A percentile compares a stretch with the other conserved stretches of the same genome.
These are phyloP conservation scores for Candida krabiensis DNA, from an alignment of 805 yeast genomes.

Conservation along the genomic window DNA sequence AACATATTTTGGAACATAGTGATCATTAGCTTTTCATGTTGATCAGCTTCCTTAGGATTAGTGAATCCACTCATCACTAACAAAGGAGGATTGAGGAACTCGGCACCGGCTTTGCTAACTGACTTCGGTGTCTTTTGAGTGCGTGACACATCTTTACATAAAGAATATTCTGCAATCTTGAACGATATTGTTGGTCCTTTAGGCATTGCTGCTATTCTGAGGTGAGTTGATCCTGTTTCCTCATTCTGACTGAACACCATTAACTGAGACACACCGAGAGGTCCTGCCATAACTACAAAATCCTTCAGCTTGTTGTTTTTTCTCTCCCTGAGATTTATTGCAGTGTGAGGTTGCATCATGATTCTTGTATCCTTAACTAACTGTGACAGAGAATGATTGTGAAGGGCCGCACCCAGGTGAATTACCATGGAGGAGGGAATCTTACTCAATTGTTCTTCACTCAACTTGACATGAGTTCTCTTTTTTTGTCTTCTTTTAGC, in stretches of 20 bases:
- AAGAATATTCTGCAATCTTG: slow-evolving; percentile 71
- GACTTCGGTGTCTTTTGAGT: slow-evolving; percentile 79
- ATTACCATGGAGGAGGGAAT: slow-evolving; percentile 95
- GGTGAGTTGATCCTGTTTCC: slow-evolving; percentile 72
- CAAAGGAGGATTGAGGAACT: slow-evolving; percentile 78
- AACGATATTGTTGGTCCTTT: slow-evolving; percentile 93
- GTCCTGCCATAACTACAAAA: slow-evolving; percentile 98
- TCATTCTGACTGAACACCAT: slow-evolving; percentile 83
- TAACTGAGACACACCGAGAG: slow-evolving; percentile 87
- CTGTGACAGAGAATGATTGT: slow-evolving; percentile 80
- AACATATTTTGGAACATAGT: slow-evolving; percentile 94
- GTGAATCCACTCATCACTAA: slow-evolving; percentile 90
- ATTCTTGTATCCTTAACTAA: slow-evolving; percentile 84
- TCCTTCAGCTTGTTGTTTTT: slow-evolving; percentile 86
- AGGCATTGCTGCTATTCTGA: slow-evolving; percentile 85
- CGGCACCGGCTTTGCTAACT: slow-evolving; percentile 59
- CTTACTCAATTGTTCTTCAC: slow-evolving; percentile 66
- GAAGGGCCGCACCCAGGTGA: slow-evolving; percentile 70
- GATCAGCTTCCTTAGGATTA: slow-evolving; percentile 60
- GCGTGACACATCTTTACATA: slow-evolving; percentile 75
- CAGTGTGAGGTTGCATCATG: slow-evolving; percentile 96
- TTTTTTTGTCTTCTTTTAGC: slow-evolving; percentile 54
- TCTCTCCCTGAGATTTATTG: slow-evolving; percentile 82
- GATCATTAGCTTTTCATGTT: slow-evolving; percentile 77
- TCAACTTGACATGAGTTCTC: slow-evolving; percentile 75